phyloP scores from a whole-genome alignment of 2,329 filamentous ascomycete genomes.

The Cladobotryum mycophilum region DNA sequence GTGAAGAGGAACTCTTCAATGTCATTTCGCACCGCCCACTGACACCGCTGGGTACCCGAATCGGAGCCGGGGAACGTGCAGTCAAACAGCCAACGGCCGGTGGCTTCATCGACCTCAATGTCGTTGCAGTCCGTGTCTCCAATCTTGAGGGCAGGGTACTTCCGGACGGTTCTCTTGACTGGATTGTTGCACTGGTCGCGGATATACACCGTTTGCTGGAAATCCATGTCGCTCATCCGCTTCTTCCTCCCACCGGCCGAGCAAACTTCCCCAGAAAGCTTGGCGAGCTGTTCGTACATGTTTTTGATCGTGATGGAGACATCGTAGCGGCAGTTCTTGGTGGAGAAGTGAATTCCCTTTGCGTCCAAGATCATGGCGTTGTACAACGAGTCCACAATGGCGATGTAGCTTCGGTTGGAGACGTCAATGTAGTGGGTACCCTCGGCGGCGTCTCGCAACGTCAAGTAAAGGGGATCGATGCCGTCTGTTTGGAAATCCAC shows the following conservation, averaged over 20 bases:
- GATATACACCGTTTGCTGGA: constrained; percentile 27
- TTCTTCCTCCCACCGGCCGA: constrained; percentile 16
- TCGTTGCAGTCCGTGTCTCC: constrained; percentile 26
- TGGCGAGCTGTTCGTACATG: constrained; percentile 28
- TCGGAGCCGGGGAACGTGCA: constrained; percentile 30
- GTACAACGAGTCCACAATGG: constrained; percentile 25
- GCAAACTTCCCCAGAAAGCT: constrained; percentile 26
- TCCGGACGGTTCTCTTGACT: constrained; percentile 20
- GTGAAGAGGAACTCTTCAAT: constrained; percentile 27
- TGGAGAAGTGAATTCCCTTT: constrained; percentile 29
- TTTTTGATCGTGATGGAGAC: constrained; percentile 27
- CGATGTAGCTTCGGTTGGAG: constrained; percentile 25
- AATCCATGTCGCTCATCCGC: constrained; percentile 22
- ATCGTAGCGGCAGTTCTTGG: constrained; percentile 25
- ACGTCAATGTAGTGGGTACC: constrained; percentile 28
- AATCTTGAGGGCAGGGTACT: constrained; percentile 25
- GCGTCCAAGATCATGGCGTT: constrained; percentile 28
- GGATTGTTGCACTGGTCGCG: constrained; percentile 30
- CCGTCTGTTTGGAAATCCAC: constrained; percentile 28
- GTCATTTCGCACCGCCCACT: constrained; percentile 25
- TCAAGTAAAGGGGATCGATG: constrained; percentile 27
- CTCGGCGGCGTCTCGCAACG: constrained; percentile 23
- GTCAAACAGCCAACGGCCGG: constrained; percentile 29
- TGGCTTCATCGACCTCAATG: constrained; percentile 20
- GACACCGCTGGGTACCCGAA: constrained; percentile 24